phyloP scores from a whole-genome alignment of 805 yeast genomes.

The Tetrapisispora fleetii region DNA sequence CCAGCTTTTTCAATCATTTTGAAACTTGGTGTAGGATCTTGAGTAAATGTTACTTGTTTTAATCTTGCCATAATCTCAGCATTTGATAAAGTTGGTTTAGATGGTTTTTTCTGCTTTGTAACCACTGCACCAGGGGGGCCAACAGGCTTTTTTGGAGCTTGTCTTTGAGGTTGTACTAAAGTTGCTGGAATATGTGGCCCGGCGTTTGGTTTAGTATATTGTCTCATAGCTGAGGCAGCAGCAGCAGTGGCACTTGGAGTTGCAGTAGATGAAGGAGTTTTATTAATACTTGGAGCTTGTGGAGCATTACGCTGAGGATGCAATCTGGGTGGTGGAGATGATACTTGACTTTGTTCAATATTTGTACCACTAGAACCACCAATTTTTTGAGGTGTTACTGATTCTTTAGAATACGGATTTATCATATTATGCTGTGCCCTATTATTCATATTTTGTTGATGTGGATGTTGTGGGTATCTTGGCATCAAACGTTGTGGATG shows the following conservation, averaged over 20 bases:
- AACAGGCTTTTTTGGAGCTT: slow-evolving; percentile 26
- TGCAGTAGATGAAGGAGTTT: slow-evolving; percentile 4
- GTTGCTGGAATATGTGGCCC: slow-evolving; percentile 13
- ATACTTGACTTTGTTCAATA: neutral
- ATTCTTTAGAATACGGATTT: slow-evolving; percentile 16
- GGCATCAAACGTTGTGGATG: slow-evolving; percentile 4
- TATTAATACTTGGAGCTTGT: slow-evolving; percentile 9
- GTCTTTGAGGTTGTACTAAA: slow-evolving; percentile 15
- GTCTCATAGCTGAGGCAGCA: slow-evolving; percentile 28
- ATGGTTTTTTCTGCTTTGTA: slow-evolving; percentile 36
- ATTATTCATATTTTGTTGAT: slow-evolving; percentile 9
- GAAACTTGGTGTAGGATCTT: slow-evolving; percentile 79
- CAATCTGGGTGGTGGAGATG: slow-evolving; percentile 11
- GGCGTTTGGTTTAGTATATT: slow-evolving; percentile 6
- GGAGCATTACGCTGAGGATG: slow-evolving; percentile 23
- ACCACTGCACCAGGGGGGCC: slow-evolving; percentile 18
- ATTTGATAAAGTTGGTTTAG: slow-evolving; percentile 65
- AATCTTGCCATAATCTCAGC: slow-evolving; percentile 76
- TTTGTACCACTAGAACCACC: slow-evolving; percentile 1
- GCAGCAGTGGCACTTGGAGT: slow-evolving; percentile 25
- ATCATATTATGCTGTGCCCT: slow-evolving; percentile 12
- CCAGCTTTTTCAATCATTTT: slow-evolving; percentile 80
- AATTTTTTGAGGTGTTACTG: slow-evolving; percentile 1
- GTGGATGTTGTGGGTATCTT: slow-evolving; percentile 4
- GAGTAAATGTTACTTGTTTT: slow-evolving; percentile 67